Evolutionary conservation across 2,329 filamentous ascomycete species (phyloP).

Genomic region (Coleophoma crateriformis): DNA sequence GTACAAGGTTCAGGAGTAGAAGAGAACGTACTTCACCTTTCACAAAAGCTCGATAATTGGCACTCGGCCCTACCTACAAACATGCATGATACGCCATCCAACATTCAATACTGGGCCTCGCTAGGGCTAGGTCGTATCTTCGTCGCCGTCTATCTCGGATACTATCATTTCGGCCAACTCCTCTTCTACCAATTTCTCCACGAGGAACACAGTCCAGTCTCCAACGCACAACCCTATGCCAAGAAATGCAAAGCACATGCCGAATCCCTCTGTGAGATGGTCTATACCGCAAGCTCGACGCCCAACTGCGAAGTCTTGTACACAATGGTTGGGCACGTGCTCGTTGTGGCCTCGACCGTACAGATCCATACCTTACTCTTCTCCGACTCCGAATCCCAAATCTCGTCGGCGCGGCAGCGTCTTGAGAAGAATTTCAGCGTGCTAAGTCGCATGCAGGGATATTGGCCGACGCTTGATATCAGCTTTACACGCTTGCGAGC

Average conservation of each 20-base stretch:
- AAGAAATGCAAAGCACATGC: constrained; percentile 33
- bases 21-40: constrained; percentile 22
- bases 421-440: constrained; percentile 38
- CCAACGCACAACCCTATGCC: constrained; percentile 23
- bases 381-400: constrained; percentile 27
- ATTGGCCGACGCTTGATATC: constrained; percentile 34
- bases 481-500: constrained; percentile 30
- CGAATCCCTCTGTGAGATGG: constrained; percentile 30
- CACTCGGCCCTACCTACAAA: constrained; percentile 24
- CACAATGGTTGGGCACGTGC: constrained; percentile 37
- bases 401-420: constrained; percentile 26
- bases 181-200: constrained; percentile 39
- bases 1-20: constrained; percentile 11
- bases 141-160: constrained; percentile 36
- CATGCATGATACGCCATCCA: constrained; percentile 31
- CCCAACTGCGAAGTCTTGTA: constrained; percentile 33
- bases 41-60: constrained; percentile 28
- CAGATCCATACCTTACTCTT: constrained; percentile 39
- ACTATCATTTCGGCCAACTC: constrained; percentile 36
- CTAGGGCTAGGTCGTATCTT: constrained; percentile 34
- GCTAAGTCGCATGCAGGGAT: constrained; percentile 29
- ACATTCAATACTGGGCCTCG: constrained; percentile 27
- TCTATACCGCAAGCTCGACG: constrained; percentile 30
- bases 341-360: constrained; percentile 37
- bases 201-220: constrained; percentile 11